phyloP scores from a whole-genome alignment of 257 asterid species.

The Penstemon barbatus region DNA sequence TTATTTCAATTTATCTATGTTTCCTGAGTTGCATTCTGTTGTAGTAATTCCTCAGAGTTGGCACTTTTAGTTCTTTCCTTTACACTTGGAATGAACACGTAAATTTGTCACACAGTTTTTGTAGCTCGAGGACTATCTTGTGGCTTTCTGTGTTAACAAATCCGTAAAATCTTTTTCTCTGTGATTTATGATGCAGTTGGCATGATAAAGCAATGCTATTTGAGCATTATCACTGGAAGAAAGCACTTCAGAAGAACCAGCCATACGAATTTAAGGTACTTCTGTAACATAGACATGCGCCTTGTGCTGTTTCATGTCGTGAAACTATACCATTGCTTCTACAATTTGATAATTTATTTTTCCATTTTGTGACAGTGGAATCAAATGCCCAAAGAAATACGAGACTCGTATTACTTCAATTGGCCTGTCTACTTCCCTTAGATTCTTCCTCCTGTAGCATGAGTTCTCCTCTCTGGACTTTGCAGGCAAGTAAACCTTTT shows the following conservation, averaged over 20 bases:
- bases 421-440: constrained; percentile 86
- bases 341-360: background rate
- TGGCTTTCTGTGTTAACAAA: background rate
- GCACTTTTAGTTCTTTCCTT: constrained; percentile 10
- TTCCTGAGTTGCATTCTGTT: background rate
- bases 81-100: background rate
- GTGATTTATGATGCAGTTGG: constrained; percentile 53
- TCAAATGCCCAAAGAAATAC: constrained; percentile 49
- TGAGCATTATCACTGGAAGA: constrained; percentile 96
- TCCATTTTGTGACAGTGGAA: constrained; percentile 74
- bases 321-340: constrained; percentile 1
- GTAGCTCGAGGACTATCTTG: constrained; percentile 7
- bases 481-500: too few relatives aligned
- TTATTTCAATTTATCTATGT: too few relatives aligned
- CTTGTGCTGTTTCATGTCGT: background rate
- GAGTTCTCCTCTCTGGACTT: background rate
- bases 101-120: constrained; percentile 2
- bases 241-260: constrained; percentile 65
- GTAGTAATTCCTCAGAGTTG: background rate
- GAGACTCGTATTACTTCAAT: constrained; percentile 84
- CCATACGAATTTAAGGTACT: constrained; percentile 82
- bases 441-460: constrained; percentile 13
- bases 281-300: background rate
- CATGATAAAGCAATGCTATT: constrained; percentile 89
- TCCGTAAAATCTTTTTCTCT: too few relatives aligned